A percentile compares a stretch with the other conserved stretches of the same genome.
Conservation (phyloP, 169 alveolate genomes). For the Theileria equi region DNA sequence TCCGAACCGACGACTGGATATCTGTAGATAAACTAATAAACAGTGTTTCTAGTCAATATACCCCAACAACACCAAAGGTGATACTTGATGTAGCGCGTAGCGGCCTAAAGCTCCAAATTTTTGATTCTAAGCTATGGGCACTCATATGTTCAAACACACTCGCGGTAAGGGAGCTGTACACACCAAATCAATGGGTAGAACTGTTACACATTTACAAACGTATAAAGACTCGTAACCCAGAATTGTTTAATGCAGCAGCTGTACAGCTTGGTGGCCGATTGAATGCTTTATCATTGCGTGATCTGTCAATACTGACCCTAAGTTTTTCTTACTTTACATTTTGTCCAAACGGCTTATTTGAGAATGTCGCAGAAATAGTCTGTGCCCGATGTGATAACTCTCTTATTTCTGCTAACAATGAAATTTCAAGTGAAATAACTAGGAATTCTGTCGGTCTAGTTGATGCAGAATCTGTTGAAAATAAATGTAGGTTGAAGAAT, state of each 20-base stretch:
- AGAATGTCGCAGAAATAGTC: conserved; percentile 35
- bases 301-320: conserved; percentile 64
- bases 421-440: conserved; percentile 11
- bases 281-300: conserved; percentile 60
- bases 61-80: conserved; percentile 10
- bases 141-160: conserved; percentile 53
- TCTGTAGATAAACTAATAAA: conserved; percentile 5
- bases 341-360: conserved; percentile 29
- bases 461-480: conserved; percentile 23
- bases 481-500: conserved; percentile 12
- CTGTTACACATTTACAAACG: conserved; percentile 70
- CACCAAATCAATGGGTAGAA: conserved; percentile 68
- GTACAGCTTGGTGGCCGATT: conserved; percentile 53
- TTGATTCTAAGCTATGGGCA: conserved; percentile 67
- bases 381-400: conserved; percentile 19
- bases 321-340: conserved; percentile 52
- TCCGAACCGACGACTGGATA: background rate
- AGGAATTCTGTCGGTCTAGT: conserved; percentile 34
- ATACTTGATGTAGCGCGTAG: conserved; percentile 56
- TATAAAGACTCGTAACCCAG: conserved; percentile 65
- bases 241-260: conserved; percentile 59
- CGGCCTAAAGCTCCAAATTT: conserved; percentile 65
- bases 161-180: conserved; percentile 47
- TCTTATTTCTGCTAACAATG: conserved; percentile 16
- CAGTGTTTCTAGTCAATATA: background rate